Evolutionary conservation across 1,284 basidiomycete species (phyloP).

Genomic region (Coniferiporia weirii): DNA sequence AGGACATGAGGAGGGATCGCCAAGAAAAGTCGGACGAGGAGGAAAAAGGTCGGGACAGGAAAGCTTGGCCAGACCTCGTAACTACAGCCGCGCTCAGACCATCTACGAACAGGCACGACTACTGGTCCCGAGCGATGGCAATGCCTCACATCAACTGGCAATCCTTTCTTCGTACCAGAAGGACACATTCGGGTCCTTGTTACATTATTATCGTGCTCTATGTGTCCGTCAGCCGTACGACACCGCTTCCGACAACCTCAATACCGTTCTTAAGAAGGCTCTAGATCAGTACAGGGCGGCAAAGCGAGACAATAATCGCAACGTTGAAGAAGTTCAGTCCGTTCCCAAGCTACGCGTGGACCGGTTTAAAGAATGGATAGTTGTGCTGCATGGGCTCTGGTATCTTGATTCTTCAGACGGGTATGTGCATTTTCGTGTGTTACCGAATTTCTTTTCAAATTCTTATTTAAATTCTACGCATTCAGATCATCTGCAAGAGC

Average conservation of each 20-base stretch:
- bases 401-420: conserved; percentile 46
- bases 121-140: conserved; percentile 78
- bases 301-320: conserved; percentile 36
- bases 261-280: conserved; percentile 62
- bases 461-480: conserved; percentile 11
- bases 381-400: conserved; percentile 72
- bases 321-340: conserved; percentile 28
- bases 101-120: conserved; percentile 83
- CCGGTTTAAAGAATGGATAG: conserved; percentile 64
- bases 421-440: conserved; percentile 45
- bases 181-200: conserved; percentile 76
- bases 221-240: conserved; percentile 86
- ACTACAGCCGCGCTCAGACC: conserved; percentile 70
- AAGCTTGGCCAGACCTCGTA: conserved; percentile 46
- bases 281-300: conserved; percentile 51
- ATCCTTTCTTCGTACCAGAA: conserved; percentile 83
- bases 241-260: conserved; percentile 82
- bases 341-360: conserved; percentile 42
- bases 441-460: not conserved
- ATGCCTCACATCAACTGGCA: conserved; percentile 93
- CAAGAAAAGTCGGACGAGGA: conserved; percentile 34
- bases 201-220: conserved; percentile 89
- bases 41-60: conserved; percentile 40
- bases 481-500: conserved; percentile 40
- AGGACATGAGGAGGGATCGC: conserved; percentile 53